A percentile compares a stretch with the other conserved stretches of the same genome.
Conservation (phyloP, 1,284 basidiomycete species). For the Kalmanozyma brasiliensis region DNA sequence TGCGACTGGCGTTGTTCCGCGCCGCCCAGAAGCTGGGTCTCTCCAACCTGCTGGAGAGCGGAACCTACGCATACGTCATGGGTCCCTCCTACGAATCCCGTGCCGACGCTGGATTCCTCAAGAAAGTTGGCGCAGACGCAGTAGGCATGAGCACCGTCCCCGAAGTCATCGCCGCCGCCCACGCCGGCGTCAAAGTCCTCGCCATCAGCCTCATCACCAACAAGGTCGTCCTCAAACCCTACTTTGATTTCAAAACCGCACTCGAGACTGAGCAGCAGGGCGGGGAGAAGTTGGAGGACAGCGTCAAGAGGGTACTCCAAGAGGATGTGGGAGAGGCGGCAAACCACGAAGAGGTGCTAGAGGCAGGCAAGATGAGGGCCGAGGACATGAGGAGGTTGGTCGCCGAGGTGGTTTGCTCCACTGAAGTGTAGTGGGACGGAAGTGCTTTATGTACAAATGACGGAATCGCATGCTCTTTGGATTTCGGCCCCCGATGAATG, state of each 20-base stretch:
- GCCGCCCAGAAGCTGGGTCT: constrained; percentile 74
- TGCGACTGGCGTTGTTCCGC: constrained; percentile 78
- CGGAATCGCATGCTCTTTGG: no score
- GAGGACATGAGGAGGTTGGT: constrained; percentile 76
- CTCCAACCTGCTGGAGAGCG: constrained; percentile 59
- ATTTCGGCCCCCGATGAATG: no score
- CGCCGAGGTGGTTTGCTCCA: constrained; percentile 14
- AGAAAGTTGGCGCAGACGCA: constrained; percentile 72
- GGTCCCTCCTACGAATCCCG: constrained; percentile 81
- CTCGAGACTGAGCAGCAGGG: constrained; percentile 75
- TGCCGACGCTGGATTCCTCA: constrained; percentile 51
- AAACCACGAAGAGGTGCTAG: constrained; percentile 84
- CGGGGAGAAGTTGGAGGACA: constrained; percentile 10
- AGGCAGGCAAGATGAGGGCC: constrained; percentile 76
- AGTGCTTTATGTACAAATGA: not conserved
- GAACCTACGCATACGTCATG: constrained; percentile 84
- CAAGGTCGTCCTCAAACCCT: constrained; percentile 78
- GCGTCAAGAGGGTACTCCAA: constrained; percentile 59
- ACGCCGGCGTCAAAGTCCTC: constrained; percentile 76
- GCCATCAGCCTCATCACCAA: constrained; percentile 85
- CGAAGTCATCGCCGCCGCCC: constrained; percentile 82
- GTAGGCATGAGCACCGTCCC: constrained; percentile 92
- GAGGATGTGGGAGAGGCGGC: constrained; percentile 72
- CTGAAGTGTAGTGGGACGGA: constrained; percentile 1
- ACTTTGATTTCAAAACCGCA: constrained; percentile 78